Percentiles rank a stretch among this genome's conserved stretches.
These are phyloP conservation scores for Haematococcus lacustris DNA, from an alignment of 139 green algal species.

Conservation along the genomic window DNA sequence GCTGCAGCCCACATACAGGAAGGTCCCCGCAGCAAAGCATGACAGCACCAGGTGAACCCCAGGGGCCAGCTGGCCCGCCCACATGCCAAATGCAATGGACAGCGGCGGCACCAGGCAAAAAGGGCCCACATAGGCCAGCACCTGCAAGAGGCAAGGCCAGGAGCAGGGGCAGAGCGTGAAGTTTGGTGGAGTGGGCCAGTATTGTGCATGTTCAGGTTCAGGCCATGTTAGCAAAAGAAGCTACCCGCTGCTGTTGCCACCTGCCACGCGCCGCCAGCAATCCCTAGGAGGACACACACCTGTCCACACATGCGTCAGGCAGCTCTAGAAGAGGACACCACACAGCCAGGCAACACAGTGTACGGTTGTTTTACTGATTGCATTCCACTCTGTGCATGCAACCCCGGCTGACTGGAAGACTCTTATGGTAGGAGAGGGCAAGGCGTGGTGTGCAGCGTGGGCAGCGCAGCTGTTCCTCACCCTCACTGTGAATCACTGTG, in stretches of 20 bases:
- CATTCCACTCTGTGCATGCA: not conserved
- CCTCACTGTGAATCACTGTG: not conserved
- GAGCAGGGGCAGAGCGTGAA: not conserved
- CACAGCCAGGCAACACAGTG: not conserved
- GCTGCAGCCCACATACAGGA: conserved; percentile 41
- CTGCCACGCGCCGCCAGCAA: not conserved
- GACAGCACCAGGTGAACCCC: conserved; percentile 27
- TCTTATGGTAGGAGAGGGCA: not conserved
- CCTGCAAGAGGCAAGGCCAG: conserved; percentile 2
- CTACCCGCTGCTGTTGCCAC: not conserved
- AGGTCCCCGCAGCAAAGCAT: conserved; percentile 45
- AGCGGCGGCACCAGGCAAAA: conserved; percentile 33
- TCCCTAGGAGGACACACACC: not conserved
- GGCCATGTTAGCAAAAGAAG: not conserved
- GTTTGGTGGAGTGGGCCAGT: not conserved
- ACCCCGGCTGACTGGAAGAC: not conserved
- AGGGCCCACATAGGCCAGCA: conserved; percentile 29
- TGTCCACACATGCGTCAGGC: not conserved
- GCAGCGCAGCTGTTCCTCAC: not conserved
- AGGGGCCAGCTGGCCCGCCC: conserved; percentile 21
- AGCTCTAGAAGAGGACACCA: not conserved
- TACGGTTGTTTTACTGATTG: not conserved
- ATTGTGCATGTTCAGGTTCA: not conserved
- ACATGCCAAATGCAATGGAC: conserved; percentile 23
- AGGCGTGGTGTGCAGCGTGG: not conserved